Base-by-base conservation (phyloP, 352 stramenopile genomes). In the Sclerospora graminicola region DNA sequence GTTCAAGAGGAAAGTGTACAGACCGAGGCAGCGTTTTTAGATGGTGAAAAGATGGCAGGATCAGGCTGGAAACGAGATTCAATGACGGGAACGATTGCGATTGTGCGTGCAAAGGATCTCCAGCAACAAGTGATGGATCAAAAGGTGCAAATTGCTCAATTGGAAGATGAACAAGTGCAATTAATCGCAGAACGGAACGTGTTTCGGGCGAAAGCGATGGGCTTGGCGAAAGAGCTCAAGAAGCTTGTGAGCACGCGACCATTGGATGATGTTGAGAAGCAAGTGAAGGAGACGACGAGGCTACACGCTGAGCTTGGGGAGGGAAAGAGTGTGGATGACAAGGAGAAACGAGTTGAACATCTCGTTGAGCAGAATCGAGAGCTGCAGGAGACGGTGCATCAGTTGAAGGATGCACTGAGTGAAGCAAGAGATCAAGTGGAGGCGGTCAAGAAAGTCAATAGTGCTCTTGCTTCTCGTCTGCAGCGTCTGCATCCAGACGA, bases 391-490 rank as follows among this genome's bases (percentile, higher is more conserved):
- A 69, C 78, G 13, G 62, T 91, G n/a, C 63, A 86, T 21, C 65
- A 89, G 48, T 53, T 89, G 8, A 82, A 73, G 2, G 74, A 89
- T 48, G 77, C 71, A 8, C 50, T 91, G 11, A 72, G 71, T 31
- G 77, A 86, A 27, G 64, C 67, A 0, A 66, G 63, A n/a, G 74
- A 87, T 44, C 79, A 91, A 51, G 50, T 87, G 30, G 49, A 55
- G n/a, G 72, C 73, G 2, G 66, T 81, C 18, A 84, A 82, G 60
- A 72, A 72, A 41, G 84, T 89, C 44, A 91, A 91, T 45, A 62
- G 56, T 24, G 69, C 78, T 18, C 56, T 91, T n/a, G 62, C 82
- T 13, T 64, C 66, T 15, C 77, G 72, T 41, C 66, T 90, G 29
- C 65, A 82, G 51, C 43, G 62, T 9, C 44, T 82, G 14, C 56